A percentile compares a stretch with the other conserved stretches of the same genome.
Conservation (phyloP, 805 yeast genomes). For the Starmera quercuum region DNA sequence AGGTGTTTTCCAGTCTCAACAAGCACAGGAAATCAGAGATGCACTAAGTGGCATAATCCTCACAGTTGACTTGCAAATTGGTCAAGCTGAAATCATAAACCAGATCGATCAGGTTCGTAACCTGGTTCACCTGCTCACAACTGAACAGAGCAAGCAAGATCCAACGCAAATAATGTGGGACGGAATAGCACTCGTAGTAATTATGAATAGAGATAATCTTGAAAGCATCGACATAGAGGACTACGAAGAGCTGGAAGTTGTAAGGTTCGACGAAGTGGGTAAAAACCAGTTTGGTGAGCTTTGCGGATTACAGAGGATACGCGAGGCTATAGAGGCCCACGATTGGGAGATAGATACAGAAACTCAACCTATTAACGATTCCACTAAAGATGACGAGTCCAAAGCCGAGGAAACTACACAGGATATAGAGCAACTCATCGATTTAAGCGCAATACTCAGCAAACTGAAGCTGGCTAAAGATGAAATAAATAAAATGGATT, state of each 20-base stretch:
- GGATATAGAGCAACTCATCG: conserved; percentile 1
- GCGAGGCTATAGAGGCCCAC: conserved; percentile 40
- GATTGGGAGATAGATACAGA: conserved; percentile 34
- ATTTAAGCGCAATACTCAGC: not conserved
- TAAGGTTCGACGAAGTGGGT: conserved; percentile 26
- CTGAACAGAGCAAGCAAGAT: conserved; percentile 1
- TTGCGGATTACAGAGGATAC: conserved; percentile 33
- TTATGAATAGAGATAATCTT: not conserved
- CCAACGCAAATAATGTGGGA: conserved; percentile 1
- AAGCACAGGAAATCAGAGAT: conserved; percentile 31
- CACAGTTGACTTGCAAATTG: conserved; percentile 26
- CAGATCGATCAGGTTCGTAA: conserved; percentile 11
- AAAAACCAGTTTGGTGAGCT: conserved; percentile 35
- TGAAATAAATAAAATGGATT: not conserved
- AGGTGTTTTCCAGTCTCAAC: conserved; percentile 28
- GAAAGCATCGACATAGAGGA: conserved; percentile 3
- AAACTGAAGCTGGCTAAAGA: conserved; percentile 1
- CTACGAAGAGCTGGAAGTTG: conserved; percentile 26
- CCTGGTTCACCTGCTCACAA: conserved; percentile 6
- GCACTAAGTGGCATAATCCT: conserved; percentile 38
- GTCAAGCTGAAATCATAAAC: conserved; percentile 6
- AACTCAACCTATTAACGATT: too few relatives aligned
- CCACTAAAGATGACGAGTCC: not conserved
- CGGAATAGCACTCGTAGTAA: not conserved
- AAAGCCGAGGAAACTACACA: not conserved